Base-by-base conservation (phyloP, 805 yeast genomes). In the Kluyveromyces aestuarii region DNA sequence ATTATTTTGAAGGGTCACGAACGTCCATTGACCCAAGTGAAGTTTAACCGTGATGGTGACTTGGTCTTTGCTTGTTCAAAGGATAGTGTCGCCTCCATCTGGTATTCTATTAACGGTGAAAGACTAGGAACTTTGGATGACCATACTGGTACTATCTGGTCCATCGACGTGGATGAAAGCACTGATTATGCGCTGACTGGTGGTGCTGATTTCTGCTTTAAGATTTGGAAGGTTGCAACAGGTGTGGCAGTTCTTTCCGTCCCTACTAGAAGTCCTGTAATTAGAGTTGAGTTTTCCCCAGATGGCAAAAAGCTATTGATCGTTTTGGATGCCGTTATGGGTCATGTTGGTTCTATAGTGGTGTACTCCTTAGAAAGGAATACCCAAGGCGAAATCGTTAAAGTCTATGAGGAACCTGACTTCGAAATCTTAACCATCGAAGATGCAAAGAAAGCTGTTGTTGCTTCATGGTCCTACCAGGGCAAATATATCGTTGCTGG, bases 61-160 rank as follows among this genome's bases (percentile, higher is more conserved):
- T 70, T 93, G 57, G 77, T 93, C 49, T 84, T 93, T 66, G 82
- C 98, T 10, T 90, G 87, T 39, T 88, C 96, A 55, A 89, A 93
- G 69, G 99, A 93, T 76, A 77, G 78, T 59, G 80, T 82, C 47
- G 96, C 95, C 1, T 83, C 90, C 43, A 83, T 91, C 52, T 95
- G 98, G 97, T 93, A 79, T 70, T 80, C 97, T 30, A 82, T 85
- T 54, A 91, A 90, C 67, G 99, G 99, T 60, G 99, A 93, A 72
- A 81, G 98, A 68, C 70, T 93, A 50, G 99, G 99, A 45, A 93
- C 99, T 51, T 79, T 87, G 57, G 80, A 70, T 40, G 90, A 90
- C 9, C 98, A 93, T 68, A 76, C 76, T 50, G 99, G 99, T 82
- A 86, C 96, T 48, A 83, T 93, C 60, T 88, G 95, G 93, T 82